Evolutionary conservation across 345 rosid species (phyloP).

Genomic region (Eutrema yunnanense): DNA sequence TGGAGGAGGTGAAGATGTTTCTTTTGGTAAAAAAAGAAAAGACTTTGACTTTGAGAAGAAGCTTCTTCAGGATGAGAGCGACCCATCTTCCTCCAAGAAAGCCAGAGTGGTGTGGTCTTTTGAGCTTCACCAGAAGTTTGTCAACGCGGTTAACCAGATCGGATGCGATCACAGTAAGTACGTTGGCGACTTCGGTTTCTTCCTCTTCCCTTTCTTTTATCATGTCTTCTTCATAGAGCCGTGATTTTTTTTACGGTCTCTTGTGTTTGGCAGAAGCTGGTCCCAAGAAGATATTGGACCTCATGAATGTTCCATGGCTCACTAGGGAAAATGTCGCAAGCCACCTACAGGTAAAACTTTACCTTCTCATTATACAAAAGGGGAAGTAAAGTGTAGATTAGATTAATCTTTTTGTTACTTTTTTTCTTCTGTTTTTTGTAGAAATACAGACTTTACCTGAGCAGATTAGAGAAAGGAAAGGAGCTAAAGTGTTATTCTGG

Average conservation of each 20-base stretch:
- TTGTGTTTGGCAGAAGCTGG: slow-evolving; percentile 85
- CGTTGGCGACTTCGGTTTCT: slow-evolving; percentile 33
- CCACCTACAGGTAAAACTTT: slow-evolving; percentile 73
- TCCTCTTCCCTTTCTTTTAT: background rate
- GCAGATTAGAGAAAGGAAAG: slow-evolving; percentile 70
- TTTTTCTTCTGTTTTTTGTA: slow-evolving; percentile 33
- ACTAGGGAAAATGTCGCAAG: slow-evolving; percentile 95
- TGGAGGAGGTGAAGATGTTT: slow-evolving; percentile 55
- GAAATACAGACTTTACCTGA: slow-evolving; percentile 94
- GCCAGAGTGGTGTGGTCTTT: slow-evolving; percentile 93
- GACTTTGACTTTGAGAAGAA: slow-evolving; percentile 53
- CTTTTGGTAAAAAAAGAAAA: slow-evolving; percentile 53
- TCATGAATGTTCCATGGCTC: slow-evolving; percentile 96
- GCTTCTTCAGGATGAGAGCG: slow-evolving; percentile 56
- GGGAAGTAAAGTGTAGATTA: background rate
- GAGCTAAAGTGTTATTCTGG: slow-evolving; percentile 40
- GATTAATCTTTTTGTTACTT: background rate
- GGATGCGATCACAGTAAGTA: slow-evolving; percentile 93
- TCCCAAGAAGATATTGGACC: slow-evolving; percentile 89
- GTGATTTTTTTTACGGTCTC: slow-evolving; percentile 25
- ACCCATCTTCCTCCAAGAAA: slow-evolving; percentile 61
- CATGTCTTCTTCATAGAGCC: slow-evolving; percentile 16
- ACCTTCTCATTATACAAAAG: background rate
- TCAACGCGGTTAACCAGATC: slow-evolving; percentile 86
- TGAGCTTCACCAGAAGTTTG: slow-evolving; percentile 95